Evolutionary conservation across 331 rosid species (phyloP).

Genomic region (Acacia pycnantha): DNA sequence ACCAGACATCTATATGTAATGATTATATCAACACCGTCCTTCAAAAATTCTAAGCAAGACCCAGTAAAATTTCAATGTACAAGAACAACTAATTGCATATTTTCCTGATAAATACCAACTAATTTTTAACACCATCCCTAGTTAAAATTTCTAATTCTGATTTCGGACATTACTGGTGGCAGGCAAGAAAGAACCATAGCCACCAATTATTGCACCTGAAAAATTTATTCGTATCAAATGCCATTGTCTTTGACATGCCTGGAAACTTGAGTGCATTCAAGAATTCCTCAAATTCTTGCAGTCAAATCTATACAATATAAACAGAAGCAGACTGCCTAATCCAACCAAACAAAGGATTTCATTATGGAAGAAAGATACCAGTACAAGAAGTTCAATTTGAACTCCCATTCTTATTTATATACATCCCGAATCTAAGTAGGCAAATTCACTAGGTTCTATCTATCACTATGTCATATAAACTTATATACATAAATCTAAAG

Average conservation of each 20-base stretch:
- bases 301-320: not conserved
- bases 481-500: conserved; percentile 53
- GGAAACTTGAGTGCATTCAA: not conserved
- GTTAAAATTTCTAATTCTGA: not conserved
- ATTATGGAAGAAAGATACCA: conserved; percentile 5
- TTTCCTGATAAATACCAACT: not conserved
- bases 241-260: not conserved
- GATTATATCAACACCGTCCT: too few species aligned
- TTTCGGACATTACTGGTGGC: not conserved
- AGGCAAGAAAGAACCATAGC: too few species aligned
- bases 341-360: conserved; percentile 18
- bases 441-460: conserved; percentile 27
- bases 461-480: conserved; percentile 46
- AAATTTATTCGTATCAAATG: too few species aligned
- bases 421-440: conserved; percentile 47
- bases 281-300: not conserved
- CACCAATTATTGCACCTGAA: too few species aligned
- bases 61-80: not conserved
- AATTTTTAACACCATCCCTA: not conserved
- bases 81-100: not conserved
- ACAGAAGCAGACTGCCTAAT: conserved; percentile 6
- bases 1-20: too few species aligned
- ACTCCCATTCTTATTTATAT: conserved; percentile 56
- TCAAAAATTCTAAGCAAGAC: too few species aligned
- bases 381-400: conserved; percentile 32